Base-by-base conservation (phyloP, 176 grass and related monocot genomes). In the Cenchrus americanus region DNA sequence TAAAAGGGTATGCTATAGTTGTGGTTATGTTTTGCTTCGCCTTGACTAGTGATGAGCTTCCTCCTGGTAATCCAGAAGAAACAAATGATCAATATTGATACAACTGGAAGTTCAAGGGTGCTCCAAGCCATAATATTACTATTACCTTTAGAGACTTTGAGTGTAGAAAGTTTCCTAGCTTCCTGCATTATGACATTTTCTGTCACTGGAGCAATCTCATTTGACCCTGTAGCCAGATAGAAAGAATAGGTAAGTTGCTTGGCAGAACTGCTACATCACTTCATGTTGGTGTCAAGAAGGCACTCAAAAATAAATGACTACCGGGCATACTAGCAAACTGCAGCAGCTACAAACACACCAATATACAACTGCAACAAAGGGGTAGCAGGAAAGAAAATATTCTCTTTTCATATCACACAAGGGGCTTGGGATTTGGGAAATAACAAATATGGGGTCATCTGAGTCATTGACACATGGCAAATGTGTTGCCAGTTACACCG, bases 71-170 rank as follows among this genome's bases (percentile, higher is more conserved):
- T 50, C 55, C 70, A 34, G 64, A 74, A 86, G 59, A 85, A 30
- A 1, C 74, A 75, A 61, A 83, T 87, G n/a, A 86, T 84, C 50
- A 64, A 14, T 57, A 72, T 8, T 24, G 65, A 62, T 34, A 85
- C 5, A 51, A 67, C 37, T 66, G n/a, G 11, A 92, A 63, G 77
- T 43, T 63, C 44, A 53, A 83, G 41, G 42, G 17, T 51, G 22
- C 66, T 53, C 4, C 37, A 59, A 66, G 4, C 6, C 77, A 51
- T 71, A 79, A 75, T 21, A 82, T 67, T 4, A 66, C 10, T 47
- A 17, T 27, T 90, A 96, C 96, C 91, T 99, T 88, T 98, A 62
- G 92, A 95, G 27, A 96, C 89, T 88, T 87, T 95, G 62, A 94
- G 93, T 18, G 87, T 89, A 68, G 87, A 86, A 77, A 88, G 83